Evolutionary conservation across 1,284 basidiomycete genomes (phyloP).

Genomic region (Melampsora larici-populina): DNA sequence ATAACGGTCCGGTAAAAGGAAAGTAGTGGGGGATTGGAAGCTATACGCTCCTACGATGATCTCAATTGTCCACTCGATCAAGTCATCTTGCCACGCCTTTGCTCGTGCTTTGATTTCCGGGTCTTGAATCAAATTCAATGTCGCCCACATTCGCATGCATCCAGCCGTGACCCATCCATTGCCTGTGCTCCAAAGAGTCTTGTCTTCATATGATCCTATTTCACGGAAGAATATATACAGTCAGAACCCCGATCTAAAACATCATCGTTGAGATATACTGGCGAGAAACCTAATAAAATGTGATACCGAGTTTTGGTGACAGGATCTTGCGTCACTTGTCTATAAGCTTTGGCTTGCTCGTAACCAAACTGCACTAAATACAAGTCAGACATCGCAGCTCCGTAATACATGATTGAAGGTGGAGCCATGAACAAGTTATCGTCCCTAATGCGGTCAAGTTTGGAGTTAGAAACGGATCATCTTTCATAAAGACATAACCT

Average conservation of each 20-base stretch:
- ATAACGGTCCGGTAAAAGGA: conserved; percentile 23
- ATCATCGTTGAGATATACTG: conserved; percentile 48
- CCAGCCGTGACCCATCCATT: conserved; percentile 83
- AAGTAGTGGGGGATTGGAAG: conserved; percentile 12
- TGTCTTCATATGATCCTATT: conserved; percentile 12
- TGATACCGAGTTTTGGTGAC: conserved; percentile 27
- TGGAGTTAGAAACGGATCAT: conserved; percentile 56
- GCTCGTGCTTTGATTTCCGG: background rate
- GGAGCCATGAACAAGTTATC: conserved; percentile 53
- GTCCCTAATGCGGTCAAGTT: conserved; percentile 39
- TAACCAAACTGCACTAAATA: conserved; percentile 64
- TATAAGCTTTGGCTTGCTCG: conserved; percentile 74
- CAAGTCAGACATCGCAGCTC: conserved; percentile 50
- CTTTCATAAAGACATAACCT: conserved; percentile 33
- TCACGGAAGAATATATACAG: conserved; percentile 1
- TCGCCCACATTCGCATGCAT: conserved; percentile 73
- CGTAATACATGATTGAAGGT: conserved; percentile 51
- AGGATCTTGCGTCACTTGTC: conserved; percentile 56
- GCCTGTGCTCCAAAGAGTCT: conserved; percentile 21
- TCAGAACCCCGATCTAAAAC: background rate
- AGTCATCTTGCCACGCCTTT: conserved; percentile 19
- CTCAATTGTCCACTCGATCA: conserved; percentile 28
- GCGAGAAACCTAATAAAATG: conserved; percentile 60
- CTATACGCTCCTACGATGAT: conserved; percentile 36
- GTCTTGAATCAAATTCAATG: conserved; percentile 62